Evolutionary conservation across 2,329 filamentous ascomycete species (phyloP), one percentile per base, ranked within the genome.

Genomic region (Lasiodiplodia hormozganensis): DNA sequence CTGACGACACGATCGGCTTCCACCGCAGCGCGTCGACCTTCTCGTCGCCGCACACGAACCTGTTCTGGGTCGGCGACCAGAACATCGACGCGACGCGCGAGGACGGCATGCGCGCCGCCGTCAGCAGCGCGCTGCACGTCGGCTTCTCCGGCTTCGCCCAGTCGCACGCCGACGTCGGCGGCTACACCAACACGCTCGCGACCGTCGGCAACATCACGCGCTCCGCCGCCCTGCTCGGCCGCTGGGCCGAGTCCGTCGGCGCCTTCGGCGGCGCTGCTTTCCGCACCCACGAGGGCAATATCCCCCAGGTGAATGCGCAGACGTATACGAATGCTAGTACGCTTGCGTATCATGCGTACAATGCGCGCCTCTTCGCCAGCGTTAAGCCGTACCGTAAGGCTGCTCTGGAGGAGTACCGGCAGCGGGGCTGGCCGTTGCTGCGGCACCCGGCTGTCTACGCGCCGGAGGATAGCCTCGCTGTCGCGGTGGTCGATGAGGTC

Each of bases 11-110:
- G 0, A 71, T 80, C 47, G 71, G 77, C 8, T 80, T 79, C 72
- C 77, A 80, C 64, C 76, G 77, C 14, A 79, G 76, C 2, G 76
- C 77, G 0, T 73, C 76, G 8, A 74, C 77, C 58, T 73, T 72
- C 1, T 72, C 77, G 0, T 76, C 77, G 62, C 72, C 73, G 14
- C 71, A 79, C 70, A 78, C 76, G 71, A 80, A 79, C 65, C 72
- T 80, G 8, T 80, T 79, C 74, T 80, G 78, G 78, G 77, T 75
- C 3, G 78, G 78, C 47, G 78, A 80, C 54, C 77, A 80, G 60
- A 73, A 79, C 54, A 76, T 77, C 21, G 72, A 76, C 54, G 76
- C 75, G 75, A 74, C 75, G 4, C 67, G 74, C 28, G 76, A 78
- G 40, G 78, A 80, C 52, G 77, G 78, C 8, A 76, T 80, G 67